A percentile compares a stretch with the other conserved stretches of the same genome.
These are phyloP conservation scores for Pichia cactophila DNA, from an alignment of 1,139 yeast species.

Conservation along the genomic window DNA sequence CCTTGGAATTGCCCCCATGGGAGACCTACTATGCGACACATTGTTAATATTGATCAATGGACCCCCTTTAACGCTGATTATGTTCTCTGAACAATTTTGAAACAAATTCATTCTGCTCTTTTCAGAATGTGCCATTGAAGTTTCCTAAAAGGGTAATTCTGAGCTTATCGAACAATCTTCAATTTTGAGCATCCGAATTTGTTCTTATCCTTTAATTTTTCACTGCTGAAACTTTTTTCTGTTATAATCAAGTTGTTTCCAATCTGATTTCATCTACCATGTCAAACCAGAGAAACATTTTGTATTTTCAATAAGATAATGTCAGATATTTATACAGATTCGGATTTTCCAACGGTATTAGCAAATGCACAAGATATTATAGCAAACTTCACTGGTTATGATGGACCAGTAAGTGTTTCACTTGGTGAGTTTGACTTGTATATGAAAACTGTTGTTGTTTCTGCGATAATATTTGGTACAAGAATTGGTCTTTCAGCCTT, in stretches of 20 bases:
- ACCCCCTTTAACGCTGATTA: conserved; percentile 36
- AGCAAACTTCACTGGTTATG: conserved; percentile 28
- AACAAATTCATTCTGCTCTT: neutral
- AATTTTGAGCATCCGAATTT: too few species aligned
- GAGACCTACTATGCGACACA: conserved; percentile 90
- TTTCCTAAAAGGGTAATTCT: conserved; percentile 21
- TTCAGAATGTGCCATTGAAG: neutral
- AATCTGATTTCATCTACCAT: too few species aligned
- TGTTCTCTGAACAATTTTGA: neutral
- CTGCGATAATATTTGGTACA: conserved; percentile 38
- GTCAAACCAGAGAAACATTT: too few species aligned
- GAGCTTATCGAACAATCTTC: neutral
- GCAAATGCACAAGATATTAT: conserved; percentile 21
- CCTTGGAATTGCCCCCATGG: conserved; percentile 99
- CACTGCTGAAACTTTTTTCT: neutral
- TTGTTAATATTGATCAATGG: conserved; percentile 55
- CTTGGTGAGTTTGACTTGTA: conserved; percentile 33
- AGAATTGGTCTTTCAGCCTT: conserved; percentile 39
- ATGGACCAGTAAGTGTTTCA: conserved; percentile 28
- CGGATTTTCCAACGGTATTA: neutral
- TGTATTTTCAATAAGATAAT: neutral
- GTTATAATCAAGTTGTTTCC: neutral
- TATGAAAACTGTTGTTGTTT: conserved; percentile 26
- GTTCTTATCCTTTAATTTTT: too few species aligned
- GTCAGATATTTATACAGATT: neutral